phyloP scores from a whole-genome alignment of 345 rosid genomes.

The Balakata baccata region DNA sequence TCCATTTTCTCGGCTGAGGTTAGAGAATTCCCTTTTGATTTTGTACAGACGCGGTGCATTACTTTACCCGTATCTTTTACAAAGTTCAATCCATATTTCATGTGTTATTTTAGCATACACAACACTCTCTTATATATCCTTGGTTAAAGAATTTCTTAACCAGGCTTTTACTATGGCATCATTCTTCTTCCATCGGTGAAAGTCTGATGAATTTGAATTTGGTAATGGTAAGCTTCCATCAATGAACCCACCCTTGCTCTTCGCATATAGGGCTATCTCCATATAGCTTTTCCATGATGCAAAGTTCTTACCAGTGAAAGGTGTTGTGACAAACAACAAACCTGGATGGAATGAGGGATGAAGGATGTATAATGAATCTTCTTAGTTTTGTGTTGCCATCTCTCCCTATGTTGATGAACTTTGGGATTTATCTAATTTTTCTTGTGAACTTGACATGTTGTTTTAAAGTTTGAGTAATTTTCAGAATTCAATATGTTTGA shows the following conservation, averaged over 20 bases:
- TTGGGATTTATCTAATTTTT: no score
- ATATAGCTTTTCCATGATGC: background rate
- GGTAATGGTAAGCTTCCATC: background rate
- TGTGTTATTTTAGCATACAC: background rate
- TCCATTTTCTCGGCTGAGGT: no score
- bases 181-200: background rate
- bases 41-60: background rate
- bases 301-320: background rate
- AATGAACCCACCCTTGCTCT: background rate
- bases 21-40: background rate
- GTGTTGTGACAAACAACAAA: background rate
- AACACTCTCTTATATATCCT: background rate
- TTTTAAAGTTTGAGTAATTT: no score
- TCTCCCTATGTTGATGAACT: background rate
- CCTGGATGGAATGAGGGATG: background rate
- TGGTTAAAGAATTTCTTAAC: background rate
- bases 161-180: background rate
- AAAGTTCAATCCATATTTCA: background rate
- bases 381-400: background rate
- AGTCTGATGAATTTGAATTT: background rate
- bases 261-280: background rate
- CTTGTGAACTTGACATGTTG: no score
- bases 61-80: background rate
- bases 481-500: no score
- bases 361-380: background rate